Base-by-base conservation (phyloP, 345 rosid species). In the Eucalyptus cladocalyx region DNA sequence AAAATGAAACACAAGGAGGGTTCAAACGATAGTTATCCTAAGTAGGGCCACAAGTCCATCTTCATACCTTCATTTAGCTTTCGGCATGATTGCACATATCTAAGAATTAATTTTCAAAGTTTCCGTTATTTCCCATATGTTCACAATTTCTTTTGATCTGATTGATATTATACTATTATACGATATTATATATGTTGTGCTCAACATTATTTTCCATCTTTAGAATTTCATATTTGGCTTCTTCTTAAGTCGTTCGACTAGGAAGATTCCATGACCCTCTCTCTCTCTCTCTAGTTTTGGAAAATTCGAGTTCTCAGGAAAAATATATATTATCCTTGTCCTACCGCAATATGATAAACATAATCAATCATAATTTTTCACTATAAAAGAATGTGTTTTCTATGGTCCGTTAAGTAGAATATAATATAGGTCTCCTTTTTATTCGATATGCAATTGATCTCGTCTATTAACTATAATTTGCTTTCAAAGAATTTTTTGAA, bases 131-230 rank as follows among this genome's bases (percentile, higher is more conserved):
- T 56, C 62, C 6, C 62, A 10, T 56, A 56, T 24, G 62, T 56
- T 56, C 62, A 56, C 1, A 2, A 23, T 56, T 24, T 56, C 13
- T 24, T 56, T 30, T 0, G 62, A 23, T 56, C 3, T 1, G 0
- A 56, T 56, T 2, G 30, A 56, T 56, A 56, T 56, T 23, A 23
- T 56, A 24, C 30, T 56, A 56, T 23, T 23, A 56, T 56, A 56
- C 3, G 0, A 24, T 56, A 56, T 56, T 23, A 23, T 56, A 4
- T 56, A 56, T 8, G 13, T 56, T 9, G 30, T 24, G 62, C 62
- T 56, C 30, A 56, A 56, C 6, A 23, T 21, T 56, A 30, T 56
- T 56, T 56, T 56, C 62, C 30, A 56, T 56, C 8, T 56, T 56
- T 56, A 56, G 30, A 23, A 56, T 56, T 24, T 11, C 62, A 24